Base-by-base conservation (phyloP, 805 yeast species). In the Cyberlindnera suaveolens region DNA sequence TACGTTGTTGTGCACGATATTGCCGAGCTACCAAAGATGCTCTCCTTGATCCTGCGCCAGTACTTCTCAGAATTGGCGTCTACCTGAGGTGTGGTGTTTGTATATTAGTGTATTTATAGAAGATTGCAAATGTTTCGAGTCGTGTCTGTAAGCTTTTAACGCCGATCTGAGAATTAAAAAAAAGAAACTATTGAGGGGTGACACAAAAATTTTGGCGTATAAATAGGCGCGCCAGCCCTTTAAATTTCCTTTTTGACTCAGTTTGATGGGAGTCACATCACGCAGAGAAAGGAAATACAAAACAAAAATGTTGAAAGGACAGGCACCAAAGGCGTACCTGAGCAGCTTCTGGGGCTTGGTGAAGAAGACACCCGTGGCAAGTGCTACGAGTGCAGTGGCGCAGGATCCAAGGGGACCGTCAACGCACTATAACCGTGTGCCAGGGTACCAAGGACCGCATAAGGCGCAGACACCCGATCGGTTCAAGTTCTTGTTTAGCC, bases 1-100 rank as follows among this genome's bases (percentile, higher is more conserved):
- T 93, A 91, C 60, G 96, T 91, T 46, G 91, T 95, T 52, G 97
- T 93, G 20, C 81, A 85, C 53, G 80, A 91, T 58, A 85, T 95
- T 52, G 74, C 74, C 38, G 98, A 91, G 65, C 72, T 93, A 32
- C 99, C 99, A 14, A 86, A 82, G 58, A 89, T 93, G 83, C 71
- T 93, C 42, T 79, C 97, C 2, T 71, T 84, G 51, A 91, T 95
- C 49, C 72, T 93, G 46, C 79, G 98, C 56, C 99, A 93, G 63
- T 93, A 86, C 64, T 95, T 93, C 63, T 72, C 88, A 1, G 95
- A 88, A 57, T 58, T 79, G 34, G 82, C 81, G 4, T 64, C 71
- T 5, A 34, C n/a, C 2, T 14, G 18, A 15, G 10, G 14, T 15
- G 19, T 33, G 20, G 11, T 33, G 20, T 18, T 34, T 46, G 41